Evolutionary conservation across 352 stramenopile species (phyloP).

Genomic region (Phytophthora europaea): DNA sequence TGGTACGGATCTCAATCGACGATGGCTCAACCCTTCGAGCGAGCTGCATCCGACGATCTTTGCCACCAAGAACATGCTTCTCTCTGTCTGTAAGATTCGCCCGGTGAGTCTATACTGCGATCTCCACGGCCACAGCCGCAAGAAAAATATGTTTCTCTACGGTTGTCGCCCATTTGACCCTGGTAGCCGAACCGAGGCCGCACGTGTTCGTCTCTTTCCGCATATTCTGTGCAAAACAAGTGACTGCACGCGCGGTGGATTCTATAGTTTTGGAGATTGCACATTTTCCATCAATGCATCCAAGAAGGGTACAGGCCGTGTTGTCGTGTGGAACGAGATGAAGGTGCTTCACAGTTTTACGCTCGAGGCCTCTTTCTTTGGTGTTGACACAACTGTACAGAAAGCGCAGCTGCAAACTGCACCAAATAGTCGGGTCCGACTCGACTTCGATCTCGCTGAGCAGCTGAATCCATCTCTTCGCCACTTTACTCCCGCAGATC

Average conservation of each 20-base stretch:
- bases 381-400: slow-evolving; percentile 38
- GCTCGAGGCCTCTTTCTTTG: slow-evolving; percentile 83
- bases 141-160: slow-evolving; percentile 93
- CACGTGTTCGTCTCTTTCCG: slow-evolving; percentile 71
- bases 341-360: slow-evolving; percentile 84
- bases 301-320: slow-evolving; percentile 71
- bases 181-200: slow-evolving; percentile 52
- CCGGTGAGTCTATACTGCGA: slow-evolving; percentile 86
- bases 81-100: slow-evolving; percentile 52
- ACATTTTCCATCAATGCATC: slow-evolving; percentile 73
- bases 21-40: slow-evolving; percentile 64
- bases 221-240: slow-evolving; percentile 75
- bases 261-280: slow-evolving; percentile 75
- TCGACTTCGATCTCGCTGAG: slow-evolving; percentile 24
- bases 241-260: slow-evolving; percentile 49
- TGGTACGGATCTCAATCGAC: slow-evolving; percentile 90
- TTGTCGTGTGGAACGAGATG: slow-evolving; percentile 75
- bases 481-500: slow-evolving; percentile 68
- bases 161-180: slow-evolving; percentile 65
- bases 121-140: slow-evolving; percentile 90
- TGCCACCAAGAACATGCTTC: slow-evolving; percentile 81
- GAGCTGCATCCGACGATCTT: slow-evolving; percentile 82
- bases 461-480: slow-evolving; percentile 19
- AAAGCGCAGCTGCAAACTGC: slow-evolving; percentile 22
- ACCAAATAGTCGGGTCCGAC: slow-evolving; percentile 16